Evolutionary conservation across 106 monocot genomes (phyloP).

Genomic region (Dendrobium officinale): DNA sequence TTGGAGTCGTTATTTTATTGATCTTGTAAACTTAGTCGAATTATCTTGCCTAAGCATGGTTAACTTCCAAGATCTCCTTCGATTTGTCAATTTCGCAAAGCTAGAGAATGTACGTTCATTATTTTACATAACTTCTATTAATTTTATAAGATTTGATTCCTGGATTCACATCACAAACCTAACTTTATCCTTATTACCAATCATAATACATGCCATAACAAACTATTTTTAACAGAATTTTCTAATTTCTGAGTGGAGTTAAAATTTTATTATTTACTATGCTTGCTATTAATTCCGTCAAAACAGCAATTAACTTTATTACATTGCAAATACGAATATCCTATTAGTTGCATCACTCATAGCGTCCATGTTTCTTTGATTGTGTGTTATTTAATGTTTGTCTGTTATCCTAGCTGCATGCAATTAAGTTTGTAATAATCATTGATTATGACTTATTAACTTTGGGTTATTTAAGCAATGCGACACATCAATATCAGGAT

Average conservation of each 20-base stretch:
- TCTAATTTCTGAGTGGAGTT: background rate
- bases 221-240: background rate
- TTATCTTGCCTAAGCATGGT: too few species aligned
- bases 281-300: background rate
- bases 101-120: too few species aligned
- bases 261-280: background rate
- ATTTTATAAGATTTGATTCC: too few species aligned
- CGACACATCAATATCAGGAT: background rate
- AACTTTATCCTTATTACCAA: too few species aligned
- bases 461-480: background rate
- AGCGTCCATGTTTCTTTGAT: background rate
- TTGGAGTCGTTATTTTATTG: too few species aligned
- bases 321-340: background rate
- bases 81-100: too few species aligned
- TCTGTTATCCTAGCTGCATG: background rate
- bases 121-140: too few species aligned
- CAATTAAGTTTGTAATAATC: background rate
- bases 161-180: too few species aligned
- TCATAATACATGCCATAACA: too few species aligned
- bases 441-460: background rate
- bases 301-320: background rate
- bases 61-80: too few species aligned
- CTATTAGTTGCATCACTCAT: background rate
- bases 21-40: too few species aligned
- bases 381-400: background rate